A percentile compares a stretch with the other conserved stretches of the same genome.
These are phyloP conservation scores for Nigrograna mackinnonii DNA, from an alignment of 2,329 filamentous ascomycete genomes.

Conservation along the genomic window DNA sequence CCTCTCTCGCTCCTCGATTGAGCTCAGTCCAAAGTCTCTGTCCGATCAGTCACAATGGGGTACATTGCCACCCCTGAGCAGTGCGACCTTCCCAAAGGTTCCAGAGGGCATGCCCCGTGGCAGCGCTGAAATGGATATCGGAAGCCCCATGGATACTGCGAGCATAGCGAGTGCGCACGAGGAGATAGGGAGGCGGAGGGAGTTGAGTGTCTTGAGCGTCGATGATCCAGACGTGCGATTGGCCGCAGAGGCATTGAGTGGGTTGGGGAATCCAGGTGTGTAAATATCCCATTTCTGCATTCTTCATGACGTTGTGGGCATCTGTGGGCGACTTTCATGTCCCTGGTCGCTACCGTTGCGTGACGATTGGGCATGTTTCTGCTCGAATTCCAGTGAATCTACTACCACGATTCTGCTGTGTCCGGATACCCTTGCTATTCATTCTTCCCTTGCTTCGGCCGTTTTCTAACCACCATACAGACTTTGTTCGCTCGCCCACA, in stretches of 20 bases:
- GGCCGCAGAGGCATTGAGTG: slow-evolving; percentile 55
- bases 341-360: too few relatives aligned
- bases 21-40: slow-evolving; percentile 37
- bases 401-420: too few relatives aligned
- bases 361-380: too few relatives aligned
- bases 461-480: slow-evolving; percentile 29
- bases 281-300: slow-evolving; percentile 4
- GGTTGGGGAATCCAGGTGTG: slow-evolving; percentile 53
- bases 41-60: slow-evolving; percentile 27
- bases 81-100: slow-evolving; percentile 32
- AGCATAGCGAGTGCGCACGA: slow-evolving; percentile 49
- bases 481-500: slow-evolving; percentile 46
- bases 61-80: slow-evolving; percentile 26
- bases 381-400: too few relatives aligned
- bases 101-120: slow-evolving; percentile 29
- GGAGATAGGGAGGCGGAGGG: slow-evolving; percentile 28
- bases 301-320: not conserved
- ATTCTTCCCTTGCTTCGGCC: too few relatives aligned
- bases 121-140: slow-evolving; percentile 38
- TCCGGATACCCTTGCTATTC: too few relatives aligned
- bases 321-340: too few relatives aligned
- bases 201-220: slow-evolving; percentile 49
- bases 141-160: slow-evolving; percentile 49
- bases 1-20: slow-evolving; percentile 30
- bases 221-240: slow-evolving; percentile 54